Evolutionary conservation across 108 stramenopile species (phyloP).

Genomic region (Epipyxis sp.): DNA sequence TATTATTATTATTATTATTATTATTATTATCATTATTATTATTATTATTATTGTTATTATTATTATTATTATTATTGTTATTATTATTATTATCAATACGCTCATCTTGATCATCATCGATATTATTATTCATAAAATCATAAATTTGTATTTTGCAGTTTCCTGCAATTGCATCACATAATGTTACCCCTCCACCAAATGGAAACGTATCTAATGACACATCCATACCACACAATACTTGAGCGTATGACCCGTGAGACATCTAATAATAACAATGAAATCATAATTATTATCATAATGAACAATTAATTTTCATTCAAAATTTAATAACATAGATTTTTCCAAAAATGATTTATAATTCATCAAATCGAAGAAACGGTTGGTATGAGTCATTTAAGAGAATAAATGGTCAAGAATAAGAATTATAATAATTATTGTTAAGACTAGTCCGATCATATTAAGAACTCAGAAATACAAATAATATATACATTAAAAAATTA

Average conservation of each 20-base stretch:
- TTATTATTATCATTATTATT: background rate
- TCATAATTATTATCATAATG: too few relatives aligned
- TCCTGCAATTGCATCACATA: slow-evolving; percentile 26
- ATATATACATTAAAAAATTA: too few relatives aligned
- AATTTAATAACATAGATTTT: too few relatives aligned
- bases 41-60: background rate
- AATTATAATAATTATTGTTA: too few relatives aligned
- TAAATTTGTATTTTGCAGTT: background rate
- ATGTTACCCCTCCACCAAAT: slow-evolving; percentile 30
- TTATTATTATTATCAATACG: background rate
- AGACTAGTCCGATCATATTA: too few relatives aligned
- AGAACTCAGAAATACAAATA: too few relatives aligned
- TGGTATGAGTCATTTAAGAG: too few relatives aligned
- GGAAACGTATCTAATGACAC: slow-evolving; percentile 1
- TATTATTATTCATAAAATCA: background rate
- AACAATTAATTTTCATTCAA: too few relatives aligned
- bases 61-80: background rate
- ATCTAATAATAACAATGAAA: too few relatives aligned
- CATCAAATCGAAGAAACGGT: too few relatives aligned
- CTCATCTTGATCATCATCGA: background rate
- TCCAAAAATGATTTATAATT: too few relatives aligned
- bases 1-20: background rate
- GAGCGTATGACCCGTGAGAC: background rate
- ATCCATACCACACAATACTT: slow-evolving; percentile 7
- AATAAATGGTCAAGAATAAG: too few relatives aligned